phyloP scores from a whole-genome alignment of 106 monocot genomes.

The Apostasia ramifera region DNA sequence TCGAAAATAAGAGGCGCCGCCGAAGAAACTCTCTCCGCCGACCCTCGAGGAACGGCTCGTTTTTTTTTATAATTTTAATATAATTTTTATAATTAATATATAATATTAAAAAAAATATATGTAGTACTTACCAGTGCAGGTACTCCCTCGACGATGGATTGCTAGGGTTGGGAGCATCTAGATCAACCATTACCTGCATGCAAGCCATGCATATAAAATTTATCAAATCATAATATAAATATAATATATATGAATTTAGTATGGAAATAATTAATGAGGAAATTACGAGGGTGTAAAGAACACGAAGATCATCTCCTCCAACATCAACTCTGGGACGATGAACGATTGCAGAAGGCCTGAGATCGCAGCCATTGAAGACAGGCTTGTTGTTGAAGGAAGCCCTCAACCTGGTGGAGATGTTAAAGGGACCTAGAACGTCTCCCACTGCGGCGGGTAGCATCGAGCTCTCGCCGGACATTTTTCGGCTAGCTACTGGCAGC shows the following conservation, averaged over 20 bases:
- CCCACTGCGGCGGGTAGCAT: not conserved
- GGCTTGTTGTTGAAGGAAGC: conserved; percentile 1
- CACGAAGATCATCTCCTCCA: conserved; percentile 11
- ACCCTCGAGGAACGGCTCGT: no score
- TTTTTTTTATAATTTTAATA: no score
- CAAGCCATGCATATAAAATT: not conserved
- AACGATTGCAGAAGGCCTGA: conserved; percentile 8
- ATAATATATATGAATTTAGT: not conserved
- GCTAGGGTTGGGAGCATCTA: conserved; percentile 45
- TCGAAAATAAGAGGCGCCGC: no score
- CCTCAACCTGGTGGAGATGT: not conserved
- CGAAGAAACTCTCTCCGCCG: no score
- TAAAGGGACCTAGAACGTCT: conserved; percentile 11
- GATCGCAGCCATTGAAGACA: conserved; percentile 6
- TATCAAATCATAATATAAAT: not conserved
- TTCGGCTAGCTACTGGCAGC: no score
- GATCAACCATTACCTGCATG: conserved; percentile 41
- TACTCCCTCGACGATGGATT: conserved; percentile 31
- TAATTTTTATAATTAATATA: no score
- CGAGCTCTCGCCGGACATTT: no score
- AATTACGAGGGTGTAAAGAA: conserved; percentile 16
- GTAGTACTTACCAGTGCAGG: conserved; percentile 31
- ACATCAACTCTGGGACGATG: conserved; percentile 11
- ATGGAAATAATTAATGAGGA: no score
- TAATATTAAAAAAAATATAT: no score